Evolutionary conservation across 441 rosid genomes (phyloP).

Genomic region (Euphorbia corollata): DNA sequence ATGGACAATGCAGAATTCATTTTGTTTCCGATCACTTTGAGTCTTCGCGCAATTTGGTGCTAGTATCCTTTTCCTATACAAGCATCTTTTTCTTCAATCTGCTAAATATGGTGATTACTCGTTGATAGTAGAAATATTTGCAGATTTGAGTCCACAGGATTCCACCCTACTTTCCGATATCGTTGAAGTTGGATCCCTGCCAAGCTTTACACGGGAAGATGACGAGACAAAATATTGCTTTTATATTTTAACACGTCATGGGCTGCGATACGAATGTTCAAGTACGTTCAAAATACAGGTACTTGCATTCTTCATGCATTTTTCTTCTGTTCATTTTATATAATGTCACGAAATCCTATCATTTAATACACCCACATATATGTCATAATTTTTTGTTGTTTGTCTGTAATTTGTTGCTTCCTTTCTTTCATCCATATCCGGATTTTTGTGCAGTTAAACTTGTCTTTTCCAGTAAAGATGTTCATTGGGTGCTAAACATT

Average conservation of each 20-base stretch:
- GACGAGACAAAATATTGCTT: conserved; percentile 49
- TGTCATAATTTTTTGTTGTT: background rate
- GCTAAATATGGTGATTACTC: background rate
- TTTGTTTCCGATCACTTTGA: background rate
- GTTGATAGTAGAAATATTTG: conserved; percentile 15
- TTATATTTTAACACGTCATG: conserved; percentile 62
- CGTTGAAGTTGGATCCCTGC: conserved; percentile 65
- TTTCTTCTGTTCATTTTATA: background rate
- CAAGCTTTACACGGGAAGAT: conserved; percentile 60
- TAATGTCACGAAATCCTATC: background rate
- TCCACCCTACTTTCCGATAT: conserved; percentile 72
- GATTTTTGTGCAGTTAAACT: background rate
- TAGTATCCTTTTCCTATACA: no score
- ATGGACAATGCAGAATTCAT: background rate
- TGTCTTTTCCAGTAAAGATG: background rate
- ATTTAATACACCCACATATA: background rate
- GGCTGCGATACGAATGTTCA: conserved; percentile 78
- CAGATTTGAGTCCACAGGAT: conserved; percentile 95
- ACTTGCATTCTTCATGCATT: conserved; percentile 1
- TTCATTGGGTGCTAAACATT: background rate
- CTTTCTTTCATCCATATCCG: background rate
- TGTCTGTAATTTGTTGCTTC: background rate
- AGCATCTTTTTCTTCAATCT: no score
- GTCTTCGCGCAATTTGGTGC: no score
- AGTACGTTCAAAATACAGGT: conserved; percentile 71